These are phyloP conservation scores for Rhodosporidiobolus odoratus DNA, from an alignment of 768 basidiomycete species.

Conservation along the genomic window DNA sequence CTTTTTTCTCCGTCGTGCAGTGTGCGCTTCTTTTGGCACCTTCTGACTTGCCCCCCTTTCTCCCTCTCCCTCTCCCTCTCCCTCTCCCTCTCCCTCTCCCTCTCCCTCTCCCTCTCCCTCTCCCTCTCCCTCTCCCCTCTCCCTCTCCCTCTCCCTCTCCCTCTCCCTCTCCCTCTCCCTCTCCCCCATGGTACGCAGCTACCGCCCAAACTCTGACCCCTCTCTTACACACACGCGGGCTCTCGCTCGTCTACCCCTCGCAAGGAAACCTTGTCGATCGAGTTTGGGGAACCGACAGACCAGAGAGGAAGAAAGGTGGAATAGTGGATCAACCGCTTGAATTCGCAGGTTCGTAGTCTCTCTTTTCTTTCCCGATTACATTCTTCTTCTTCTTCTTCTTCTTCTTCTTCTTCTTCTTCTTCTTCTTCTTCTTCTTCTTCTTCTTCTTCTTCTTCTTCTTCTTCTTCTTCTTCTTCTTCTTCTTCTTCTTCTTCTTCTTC, in stretches of 20 bases:
- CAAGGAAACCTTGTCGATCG: slow-evolving; percentile 73
- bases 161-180: not conserved
- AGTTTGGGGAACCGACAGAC: slow-evolving; percentile 67
- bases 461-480: not conserved
- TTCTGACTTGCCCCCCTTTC: no score
- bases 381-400: not conserved
- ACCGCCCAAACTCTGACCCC: slow-evolving; percentile 55
- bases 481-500: not conserved
- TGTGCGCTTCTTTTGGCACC: not conserved
- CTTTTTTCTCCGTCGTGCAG: slow-evolving; percentile 45
- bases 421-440: not conserved
- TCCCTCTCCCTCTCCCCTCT: not conserved
- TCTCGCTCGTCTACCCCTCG: slow-evolving; percentile 71
- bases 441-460: not conserved
- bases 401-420: not conserved
- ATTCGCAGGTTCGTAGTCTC: slow-evolving; percentile 47
- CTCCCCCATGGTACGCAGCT: slow-evolving; percentile 2
- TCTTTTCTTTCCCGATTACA: not conserved
- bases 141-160: not conserved
- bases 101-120: not conserved
- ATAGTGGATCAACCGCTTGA: slow-evolving; percentile 66
- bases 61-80: not conserved
- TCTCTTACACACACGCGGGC: slow-evolving; percentile 54
- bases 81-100: not conserved
- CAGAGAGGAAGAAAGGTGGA: slow-evolving; percentile 60